Conservation (phyloP, 805 yeast species). For the Lipomyces yamanashiensis region DNA sequence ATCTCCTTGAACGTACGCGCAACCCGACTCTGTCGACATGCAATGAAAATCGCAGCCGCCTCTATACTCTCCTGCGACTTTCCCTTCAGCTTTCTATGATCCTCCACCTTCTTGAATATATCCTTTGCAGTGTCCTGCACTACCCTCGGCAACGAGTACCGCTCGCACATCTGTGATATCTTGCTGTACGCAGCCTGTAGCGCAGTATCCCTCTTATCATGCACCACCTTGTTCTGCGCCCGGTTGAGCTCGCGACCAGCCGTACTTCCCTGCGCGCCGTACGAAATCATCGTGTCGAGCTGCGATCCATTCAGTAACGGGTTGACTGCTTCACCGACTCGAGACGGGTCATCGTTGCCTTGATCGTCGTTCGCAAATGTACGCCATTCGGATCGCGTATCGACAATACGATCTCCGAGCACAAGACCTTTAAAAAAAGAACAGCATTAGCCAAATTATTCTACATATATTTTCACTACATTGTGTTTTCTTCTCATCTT, state of each 20-base stretch:
- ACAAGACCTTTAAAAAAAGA: slow-evolving; percentile 54
- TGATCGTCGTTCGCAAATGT: slow-evolving; percentile 97
- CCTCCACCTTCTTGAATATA: slow-evolving; percentile 88
- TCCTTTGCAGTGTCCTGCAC: slow-evolving; percentile 98
- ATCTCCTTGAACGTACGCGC: slow-evolving; percentile 96
- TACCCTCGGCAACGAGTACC: slow-evolving; percentile 89
- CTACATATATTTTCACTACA: not conserved
- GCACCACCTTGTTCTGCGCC: slow-evolving; percentile 83
- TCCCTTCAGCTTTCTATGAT: slow-evolving; percentile 82
- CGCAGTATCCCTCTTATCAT: slow-evolving; percentile 86
- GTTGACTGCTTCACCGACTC: slow-evolving; percentile 98
- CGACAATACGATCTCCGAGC: slow-evolving; percentile 87
- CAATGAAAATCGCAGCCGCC: slow-evolving; percentile 95
- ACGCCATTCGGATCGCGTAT: slow-evolving; percentile 97
- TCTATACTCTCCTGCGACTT: slow-evolving; percentile 90
- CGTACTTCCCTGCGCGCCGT: slow-evolving; percentile 81
- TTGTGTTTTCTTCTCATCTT: not conserved
- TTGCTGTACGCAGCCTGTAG: slow-evolving; percentile 86
- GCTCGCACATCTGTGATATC: slow-evolving; percentile 96
- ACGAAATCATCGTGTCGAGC: slow-evolving; percentile 88
- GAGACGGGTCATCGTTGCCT: slow-evolving; percentile 96
- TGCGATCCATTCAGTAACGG: slow-evolving; percentile 90
- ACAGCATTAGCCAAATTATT: slow-evolving; percentile 2
- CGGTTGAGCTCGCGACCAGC: slow-evolving; percentile 88
- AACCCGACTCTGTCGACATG: slow-evolving; percentile 91